Evolutionary conservation across 495 filamentous ascomycete species (phyloP), one percentile per base, ranked within the genome.

Genomic region (Chaetomium tenue): DNA sequence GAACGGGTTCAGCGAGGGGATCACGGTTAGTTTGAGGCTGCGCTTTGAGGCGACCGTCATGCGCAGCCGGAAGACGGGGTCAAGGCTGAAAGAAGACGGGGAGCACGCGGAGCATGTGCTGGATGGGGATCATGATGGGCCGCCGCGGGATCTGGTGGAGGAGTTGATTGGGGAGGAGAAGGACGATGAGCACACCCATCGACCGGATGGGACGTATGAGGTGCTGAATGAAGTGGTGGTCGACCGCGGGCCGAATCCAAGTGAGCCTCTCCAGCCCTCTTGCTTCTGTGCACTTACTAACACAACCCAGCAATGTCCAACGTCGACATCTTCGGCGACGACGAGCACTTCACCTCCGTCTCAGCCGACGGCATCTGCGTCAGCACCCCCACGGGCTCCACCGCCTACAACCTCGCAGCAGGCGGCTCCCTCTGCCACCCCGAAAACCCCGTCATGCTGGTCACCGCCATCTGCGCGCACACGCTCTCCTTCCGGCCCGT

Each of bases 351-450:
- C 77, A 95, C 91, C 7, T 91, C 89, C 1, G 82, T 95, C 7
- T 87, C 90, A 65, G 91, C 91, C 30, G 91, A 97, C 74, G 92
- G 92, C 18, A 81, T 97, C 52, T 96, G 92, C 76, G 88, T 97
- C 51, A 89, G 91, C 11, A 97, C 91, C 23, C 93, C 92, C 22
- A 97, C 91, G 0, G 94, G 94, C 44, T 94, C 90, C 16, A 98
- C 94, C 50, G 94, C 94, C 18, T 98, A 98, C 79, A 98, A 97
- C 70, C 90, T 98, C 46, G 93, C 93, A 0, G 94, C 95, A 16
- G 95, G 95, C 15, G 94, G 94, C 20, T 94, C 92, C 6, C 85
- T 98, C 25, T 96, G 93, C 64, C 94, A 98, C 69, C 94, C 94
- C 0, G 95, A 98, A 62, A 98, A 98, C 72, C 94, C 94, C 0